Conservation (phyloP, 352 stramenopile genomes). For the Plasmopara muralis region DNA sequence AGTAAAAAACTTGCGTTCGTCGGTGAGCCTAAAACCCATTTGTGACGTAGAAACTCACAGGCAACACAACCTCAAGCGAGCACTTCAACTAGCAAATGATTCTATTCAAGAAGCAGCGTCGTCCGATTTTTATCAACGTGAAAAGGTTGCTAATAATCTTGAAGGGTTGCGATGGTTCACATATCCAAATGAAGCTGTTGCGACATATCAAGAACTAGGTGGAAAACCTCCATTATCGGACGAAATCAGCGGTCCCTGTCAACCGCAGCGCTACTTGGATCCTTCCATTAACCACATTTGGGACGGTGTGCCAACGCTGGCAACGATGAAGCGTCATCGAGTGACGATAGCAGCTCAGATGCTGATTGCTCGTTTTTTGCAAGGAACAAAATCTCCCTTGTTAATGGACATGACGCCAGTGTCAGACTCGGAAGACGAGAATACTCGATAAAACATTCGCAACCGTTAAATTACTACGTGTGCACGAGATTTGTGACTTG, state of each 20-base stretch:
- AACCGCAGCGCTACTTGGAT: slow-evolving; percentile 27
- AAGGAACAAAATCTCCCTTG: background rate
- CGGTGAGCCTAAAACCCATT: slow-evolving; percentile 9
- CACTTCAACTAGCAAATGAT: slow-evolving; percentile 7
- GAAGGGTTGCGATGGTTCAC: slow-evolving; percentile 31
- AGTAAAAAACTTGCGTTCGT: background rate
- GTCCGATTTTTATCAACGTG: slow-evolving; percentile 12
- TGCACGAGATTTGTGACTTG: no score
- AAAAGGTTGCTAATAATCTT: slow-evolving; percentile 21
- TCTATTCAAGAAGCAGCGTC: slow-evolving; percentile 24
- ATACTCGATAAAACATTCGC: no score
- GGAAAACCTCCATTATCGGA: slow-evolving; percentile 18
- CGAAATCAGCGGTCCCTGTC: slow-evolving; percentile 27
- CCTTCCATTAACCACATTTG: slow-evolving; percentile 16
- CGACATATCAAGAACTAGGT: slow-evolving; percentile 15
- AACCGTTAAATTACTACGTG: no score
- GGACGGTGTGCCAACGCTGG: slow-evolving; percentile 21
- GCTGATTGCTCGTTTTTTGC: no score
- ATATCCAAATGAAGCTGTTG: slow-evolving; percentile 26
- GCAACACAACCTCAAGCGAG: slow-evolving; percentile 24
- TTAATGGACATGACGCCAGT: no score
- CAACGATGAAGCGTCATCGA: slow-evolving; percentile 17
- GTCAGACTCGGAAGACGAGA: no score
- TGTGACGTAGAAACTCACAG: slow-evolving; percentile 16
- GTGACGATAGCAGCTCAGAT: no score